Evolutionary conservation across 345 rosid genomes (phyloP).

Genomic region (Linum tenue): DNA sequence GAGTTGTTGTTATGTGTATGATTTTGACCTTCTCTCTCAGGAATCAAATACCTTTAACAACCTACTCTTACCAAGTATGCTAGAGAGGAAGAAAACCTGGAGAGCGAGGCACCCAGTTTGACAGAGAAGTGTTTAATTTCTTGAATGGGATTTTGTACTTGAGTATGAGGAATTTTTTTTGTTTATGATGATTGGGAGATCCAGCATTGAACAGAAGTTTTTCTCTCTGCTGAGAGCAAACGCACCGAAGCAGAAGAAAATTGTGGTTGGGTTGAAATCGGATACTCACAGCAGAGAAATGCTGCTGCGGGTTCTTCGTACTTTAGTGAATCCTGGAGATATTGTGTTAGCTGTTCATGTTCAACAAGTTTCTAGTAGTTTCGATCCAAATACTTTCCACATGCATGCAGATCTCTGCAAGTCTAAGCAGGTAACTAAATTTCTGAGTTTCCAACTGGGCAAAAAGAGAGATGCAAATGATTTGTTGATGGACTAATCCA

Average conservation of each 20-base stretch:
- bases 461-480: too few relatives aligned
- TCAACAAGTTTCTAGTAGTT: conserved; percentile 18
- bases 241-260: conserved; percentile 19
- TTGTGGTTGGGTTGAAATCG: conserved; percentile 29
- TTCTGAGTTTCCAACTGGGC: not conserved
- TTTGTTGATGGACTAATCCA: not conserved
- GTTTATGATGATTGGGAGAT: conserved; percentile 15
- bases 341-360: conserved; percentile 32
- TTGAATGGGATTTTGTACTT: conserved; percentile 15
- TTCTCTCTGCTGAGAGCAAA: conserved; percentile 11
- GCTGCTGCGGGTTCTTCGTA: conserved; percentile 18
- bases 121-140: not conserved
- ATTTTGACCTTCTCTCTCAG: not conserved
- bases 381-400: conserved; percentile 32
- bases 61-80: not conserved
- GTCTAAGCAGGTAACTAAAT: conserved; percentile 18
- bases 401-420: conserved; percentile 34
- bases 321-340: conserved; percentile 18
- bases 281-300: conserved; percentile 25
- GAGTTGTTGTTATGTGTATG: not conserved
- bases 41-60: not conserved
- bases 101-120: not conserved
- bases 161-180: not conserved
- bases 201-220: conserved; percentile 7
- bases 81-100: not conserved